phyloP scores from a whole-genome alignment of 2,329 filamentous ascomycete genomes.

The Diaporthe vaccinii region DNA sequence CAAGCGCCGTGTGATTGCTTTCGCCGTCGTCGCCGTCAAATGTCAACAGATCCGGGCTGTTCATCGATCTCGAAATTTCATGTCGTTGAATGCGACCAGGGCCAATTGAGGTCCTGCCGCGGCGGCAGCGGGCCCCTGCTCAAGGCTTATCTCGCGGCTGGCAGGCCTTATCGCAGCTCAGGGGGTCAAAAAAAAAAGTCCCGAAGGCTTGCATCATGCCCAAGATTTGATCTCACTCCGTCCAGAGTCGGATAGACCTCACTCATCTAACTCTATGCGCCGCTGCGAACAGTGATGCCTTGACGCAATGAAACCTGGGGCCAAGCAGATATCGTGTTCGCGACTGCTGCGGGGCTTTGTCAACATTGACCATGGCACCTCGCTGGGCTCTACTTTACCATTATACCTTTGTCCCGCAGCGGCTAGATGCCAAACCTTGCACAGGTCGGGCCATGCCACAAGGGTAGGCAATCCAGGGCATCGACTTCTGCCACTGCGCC shows the following conservation, averaged over 20 bases:
- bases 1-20: conserved; percentile 5
- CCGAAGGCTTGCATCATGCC: background rate
- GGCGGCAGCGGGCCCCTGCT: conserved; percentile 36
- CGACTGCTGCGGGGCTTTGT: conserved; percentile 39
- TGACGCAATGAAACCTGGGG: conserved; percentile 34
- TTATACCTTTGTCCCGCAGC: conserved; percentile 40
- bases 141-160: conserved; percentile 28
- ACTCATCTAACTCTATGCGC: background rate
- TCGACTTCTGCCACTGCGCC: conserved; percentile 27
- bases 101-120: conserved; percentile 31
- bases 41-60: background rate
- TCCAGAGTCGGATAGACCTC: background rate
- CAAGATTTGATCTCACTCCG: background rate
- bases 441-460: conserved; percentile 6
- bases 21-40: conserved; percentile 12
- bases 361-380: conserved; percentile 33
- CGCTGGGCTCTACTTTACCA: conserved; percentile 32
- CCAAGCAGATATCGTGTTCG: conserved; percentile 39
- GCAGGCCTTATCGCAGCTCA: conserved; percentile 25
- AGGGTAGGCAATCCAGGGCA: background rate
- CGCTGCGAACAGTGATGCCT: background rate
- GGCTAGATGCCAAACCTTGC: conserved; percentile 27
- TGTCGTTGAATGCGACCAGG: conserved; percentile 30
- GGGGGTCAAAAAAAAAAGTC: conserved; percentile 34
- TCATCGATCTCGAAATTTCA: conserved; percentile 33